Conservation (phyloP, 352 stramenopile species). For the Salisapilia sapeloensis region DNA sequence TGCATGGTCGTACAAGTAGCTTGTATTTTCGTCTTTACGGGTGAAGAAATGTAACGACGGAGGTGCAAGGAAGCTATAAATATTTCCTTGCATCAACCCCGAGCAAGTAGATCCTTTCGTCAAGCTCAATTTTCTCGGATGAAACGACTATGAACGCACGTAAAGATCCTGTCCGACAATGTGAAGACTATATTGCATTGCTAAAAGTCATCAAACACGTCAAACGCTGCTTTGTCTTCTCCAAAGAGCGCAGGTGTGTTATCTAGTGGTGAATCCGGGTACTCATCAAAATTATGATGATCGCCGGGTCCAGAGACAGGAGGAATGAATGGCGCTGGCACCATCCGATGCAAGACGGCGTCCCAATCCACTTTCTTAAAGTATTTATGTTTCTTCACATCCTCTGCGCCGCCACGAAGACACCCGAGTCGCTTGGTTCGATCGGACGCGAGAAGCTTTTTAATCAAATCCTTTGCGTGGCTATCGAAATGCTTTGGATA, state of each 20-base stretch:
- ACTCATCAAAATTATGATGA: slow-evolving; percentile 89
- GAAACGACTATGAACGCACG: no score
- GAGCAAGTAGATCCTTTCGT: no score
- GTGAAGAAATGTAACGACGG: no score
- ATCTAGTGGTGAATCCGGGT: slow-evolving; percentile 82
- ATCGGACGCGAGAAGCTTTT: slow-evolving; percentile 82
- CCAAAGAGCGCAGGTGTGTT: slow-evolving; percentile 67
- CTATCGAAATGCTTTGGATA: slow-evolving; percentile 82
- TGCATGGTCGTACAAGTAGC: no score
- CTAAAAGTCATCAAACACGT: slow-evolving; percentile 81
- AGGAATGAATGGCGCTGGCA: slow-evolving; percentile 73
- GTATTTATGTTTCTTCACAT: slow-evolving; percentile 90
- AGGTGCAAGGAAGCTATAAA: no score
- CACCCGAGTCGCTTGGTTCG: slow-evolving; percentile 82
- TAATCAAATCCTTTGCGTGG: slow-evolving; percentile 85
- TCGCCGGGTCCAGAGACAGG: slow-evolving; percentile 69
- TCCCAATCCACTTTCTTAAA: slow-evolving; percentile 80
- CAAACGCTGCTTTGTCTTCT: slow-evolving; percentile 69
- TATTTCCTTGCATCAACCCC: no score
- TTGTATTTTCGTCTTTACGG: no score
- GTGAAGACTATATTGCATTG: no score
- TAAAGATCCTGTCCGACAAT: no score
- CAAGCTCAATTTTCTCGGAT: no score
- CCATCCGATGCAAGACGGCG: slow-evolving; percentile 45
- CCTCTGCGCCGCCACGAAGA: slow-evolving; percentile 76